These are phyloP conservation scores for Chaetothyriales sp. DNA, from an alignment of 2,329 filamentous ascomycete species.

Conservation along the genomic window DNA sequence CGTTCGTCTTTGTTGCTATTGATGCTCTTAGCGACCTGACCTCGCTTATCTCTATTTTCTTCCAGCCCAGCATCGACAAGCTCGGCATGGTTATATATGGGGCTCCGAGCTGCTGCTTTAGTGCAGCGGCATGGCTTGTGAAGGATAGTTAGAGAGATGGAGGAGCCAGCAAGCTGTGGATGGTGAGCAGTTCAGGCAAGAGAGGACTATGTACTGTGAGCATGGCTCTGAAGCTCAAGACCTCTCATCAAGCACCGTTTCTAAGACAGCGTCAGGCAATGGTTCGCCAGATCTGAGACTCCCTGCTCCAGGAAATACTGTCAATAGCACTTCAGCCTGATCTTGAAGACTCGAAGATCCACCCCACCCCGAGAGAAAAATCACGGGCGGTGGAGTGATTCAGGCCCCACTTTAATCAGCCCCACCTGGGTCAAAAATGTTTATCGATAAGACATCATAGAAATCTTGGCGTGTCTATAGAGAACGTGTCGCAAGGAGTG, in stretches of 20 bases:
- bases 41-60: constrained; percentile 51
- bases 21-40: constrained; percentile 57
- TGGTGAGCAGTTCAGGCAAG: constrained; percentile 5
- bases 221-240: constrained; percentile 1
- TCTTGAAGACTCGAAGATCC: no score
- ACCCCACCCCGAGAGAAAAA: no score
- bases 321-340: no score
- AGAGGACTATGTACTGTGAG: constrained; percentile 13
- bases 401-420: no score
- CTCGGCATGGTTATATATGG: constrained; percentile 55
- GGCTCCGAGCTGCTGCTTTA: constrained; percentile 52
- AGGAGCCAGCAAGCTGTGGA: constrained; percentile 7
- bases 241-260: constrained; percentile 49
- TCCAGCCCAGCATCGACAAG: constrained; percentile 44
- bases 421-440: no score
- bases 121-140: constrained; percentile 53
- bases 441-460: no score
- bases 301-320: background rate
- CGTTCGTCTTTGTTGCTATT: constrained; percentile 57
- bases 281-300: background rate
- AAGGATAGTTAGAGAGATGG: constrained; percentile 35
- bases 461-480: background rate
- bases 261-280: constrained; percentile 39
- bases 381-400: no score
- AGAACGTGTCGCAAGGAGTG: background rate